Percentiles rank a stretch among this genome's conserved stretches.
phyloP scores from a whole-genome alignment of 2,329 filamentous ascomycete genomes.

The Fusarium ramigenum region DNA sequence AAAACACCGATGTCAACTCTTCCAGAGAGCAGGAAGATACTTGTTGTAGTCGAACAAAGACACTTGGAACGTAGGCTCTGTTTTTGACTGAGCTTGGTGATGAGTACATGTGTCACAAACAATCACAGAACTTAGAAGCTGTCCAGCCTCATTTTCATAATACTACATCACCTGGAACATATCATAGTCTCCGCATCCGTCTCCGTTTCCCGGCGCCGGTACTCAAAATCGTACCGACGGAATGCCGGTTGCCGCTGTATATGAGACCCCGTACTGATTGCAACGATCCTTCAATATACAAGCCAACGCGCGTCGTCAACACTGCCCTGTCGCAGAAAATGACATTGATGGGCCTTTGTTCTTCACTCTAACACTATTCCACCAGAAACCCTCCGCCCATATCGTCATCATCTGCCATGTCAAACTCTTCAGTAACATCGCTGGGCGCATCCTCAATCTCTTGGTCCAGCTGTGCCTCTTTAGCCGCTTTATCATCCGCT shows the following conservation, averaged over 20 bases:
- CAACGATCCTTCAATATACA: background rate
- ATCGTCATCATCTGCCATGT: conserved; percentile 53
- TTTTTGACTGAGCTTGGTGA: background rate
- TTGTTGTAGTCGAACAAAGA: background rate
- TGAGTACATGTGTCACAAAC: background rate
- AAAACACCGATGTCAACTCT: background rate
- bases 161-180: background rate
- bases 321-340: background rate
- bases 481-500: conserved; percentile 49
- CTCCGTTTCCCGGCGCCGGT: background rate
- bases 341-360: background rate
- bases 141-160: conserved; percentile 4
- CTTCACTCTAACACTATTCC: conserved; percentile 40
- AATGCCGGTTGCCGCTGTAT: background rate
- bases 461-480: conserved; percentile 50
- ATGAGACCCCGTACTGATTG: background rate
- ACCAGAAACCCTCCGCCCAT: conserved; percentile 59
- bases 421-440: conserved; percentile 56
- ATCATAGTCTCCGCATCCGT: background rate
- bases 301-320: background rate
- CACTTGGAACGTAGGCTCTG: background rate
- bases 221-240: background rate
- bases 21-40: background rate
- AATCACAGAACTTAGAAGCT: background rate
- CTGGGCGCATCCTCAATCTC: conserved; percentile 49